These are phyloP conservation scores for Barnettozyma sucrosica DNA, from an alignment of 805 yeast species.

Conservation along the genomic window DNA sequence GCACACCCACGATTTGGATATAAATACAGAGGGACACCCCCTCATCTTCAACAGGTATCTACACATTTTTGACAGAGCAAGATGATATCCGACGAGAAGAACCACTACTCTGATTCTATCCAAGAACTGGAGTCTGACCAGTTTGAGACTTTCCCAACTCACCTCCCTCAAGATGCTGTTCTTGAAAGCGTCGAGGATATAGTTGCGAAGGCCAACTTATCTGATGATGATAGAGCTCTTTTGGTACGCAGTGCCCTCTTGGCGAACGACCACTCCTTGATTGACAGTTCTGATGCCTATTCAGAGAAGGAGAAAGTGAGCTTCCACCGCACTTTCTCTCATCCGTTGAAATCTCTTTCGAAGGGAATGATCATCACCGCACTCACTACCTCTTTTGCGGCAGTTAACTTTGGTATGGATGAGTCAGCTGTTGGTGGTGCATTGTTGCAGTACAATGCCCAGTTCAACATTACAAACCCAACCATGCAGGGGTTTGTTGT, in stretches of 20 bases:
- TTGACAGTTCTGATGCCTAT: slow-evolving; percentile 31
- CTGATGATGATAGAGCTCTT: slow-evolving; percentile 27
- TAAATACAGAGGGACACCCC: background rate
- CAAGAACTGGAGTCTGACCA: background rate
- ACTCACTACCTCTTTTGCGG: slow-evolving; percentile 45
- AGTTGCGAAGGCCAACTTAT: slow-evolving; percentile 10
- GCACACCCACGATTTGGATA: background rate
- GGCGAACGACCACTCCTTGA: slow-evolving; percentile 44
- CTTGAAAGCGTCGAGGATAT: slow-evolving; percentile 7
- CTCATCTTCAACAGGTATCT: too few species aligned
- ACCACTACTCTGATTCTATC: background rate
- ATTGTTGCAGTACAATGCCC: slow-evolving; percentile 43
- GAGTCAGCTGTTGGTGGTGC: slow-evolving; percentile 70
- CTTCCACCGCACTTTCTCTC: slow-evolving; percentile 39
- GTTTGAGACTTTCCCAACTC: background rate
- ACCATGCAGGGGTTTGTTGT: slow-evolving; percentile 54
- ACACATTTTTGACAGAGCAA: too few species aligned
- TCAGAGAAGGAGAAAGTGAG: slow-evolving; percentile 28
- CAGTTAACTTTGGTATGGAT: slow-evolving; percentile 70
- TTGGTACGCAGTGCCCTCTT: slow-evolving; percentile 50
- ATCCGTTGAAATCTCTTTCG: slow-evolving; percentile 43
- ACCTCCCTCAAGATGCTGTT: slow-evolving; percentile 8
- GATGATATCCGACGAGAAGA: background rate
- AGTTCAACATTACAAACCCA: slow-evolving; percentile 37
- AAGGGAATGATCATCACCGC: slow-evolving; percentile 54